Base-by-base conservation (phyloP, 495 filamentous ascomycete genomes). In the Penicillium daleae region DNA sequence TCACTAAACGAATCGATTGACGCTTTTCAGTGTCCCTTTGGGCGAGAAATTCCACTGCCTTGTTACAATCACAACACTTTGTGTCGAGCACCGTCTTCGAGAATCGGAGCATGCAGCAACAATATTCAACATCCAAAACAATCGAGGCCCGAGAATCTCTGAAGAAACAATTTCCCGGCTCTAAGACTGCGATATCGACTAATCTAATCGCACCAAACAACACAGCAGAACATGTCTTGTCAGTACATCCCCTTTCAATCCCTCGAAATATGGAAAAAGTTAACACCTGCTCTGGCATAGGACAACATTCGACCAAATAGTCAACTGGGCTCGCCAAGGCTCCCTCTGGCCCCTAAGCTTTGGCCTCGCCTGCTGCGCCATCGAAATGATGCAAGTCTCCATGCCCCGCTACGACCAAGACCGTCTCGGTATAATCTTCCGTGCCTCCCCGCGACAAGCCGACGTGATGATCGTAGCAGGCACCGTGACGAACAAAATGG, bases 331-430 rank as follows among this genome's bases (percentile, higher is more conserved):
- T 7, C 40, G n/a, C n/a, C 50, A 33, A 33, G 21, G 48, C 24
- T 51, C 48, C 24, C 26, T 53, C n/a, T 53, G 50, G 27, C 50
- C 50, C 27, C 32, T 53, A 9, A 33, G 27, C 15, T 53, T 53
- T 29, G 29, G 27, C 27, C 32, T 53, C 27, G 27, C 27, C 50
- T 53, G 17, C 50, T 33, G 17, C 32, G 50, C 15, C 24, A 21
- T 53, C 27, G 50, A 53, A 53, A 53, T 53, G 50, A 53, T 33
- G 50, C 50, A 29, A 29, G 50, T 33, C 27, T 33, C 32, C 27
- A 53, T 29, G 50, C 50, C 27, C 4, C 50, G 27, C 27, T 33
- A 33, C 32, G 50, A 53, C 50, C 50, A 53, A 53, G 32, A 33
- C 50, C 29, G 27, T 7, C 7, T 33, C 2, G 27, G 50, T 10